phyloP scores from a whole-genome alignment of 2,329 filamentous ascomycete species.

The Fusarium virguliforme region DNA sequence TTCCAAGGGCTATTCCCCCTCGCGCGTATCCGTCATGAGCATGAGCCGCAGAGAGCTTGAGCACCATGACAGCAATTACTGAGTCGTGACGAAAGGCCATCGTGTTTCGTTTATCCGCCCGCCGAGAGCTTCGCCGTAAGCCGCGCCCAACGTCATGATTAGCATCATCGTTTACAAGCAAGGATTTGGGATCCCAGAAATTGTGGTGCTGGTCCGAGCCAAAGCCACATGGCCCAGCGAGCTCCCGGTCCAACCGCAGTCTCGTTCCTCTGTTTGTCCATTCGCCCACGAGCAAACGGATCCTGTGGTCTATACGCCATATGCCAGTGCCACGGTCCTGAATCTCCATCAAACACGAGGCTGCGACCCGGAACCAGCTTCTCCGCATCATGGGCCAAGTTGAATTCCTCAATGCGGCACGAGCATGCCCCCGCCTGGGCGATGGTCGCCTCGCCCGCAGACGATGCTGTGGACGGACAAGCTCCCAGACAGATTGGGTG shows the following conservation, averaged over 20 bases:
- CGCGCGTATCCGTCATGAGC: constrained; percentile 37
- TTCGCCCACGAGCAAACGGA: constrained; percentile 9
- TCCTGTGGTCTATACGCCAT: constrained; percentile 23
- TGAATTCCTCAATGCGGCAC: constrained; percentile 44
- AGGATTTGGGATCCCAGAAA: constrained; percentile 36
- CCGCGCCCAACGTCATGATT: constrained; percentile 27
- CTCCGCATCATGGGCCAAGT: constrained; percentile 49
- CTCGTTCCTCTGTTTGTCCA: constrained; percentile 24
- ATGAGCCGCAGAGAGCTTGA: constrained; percentile 31
- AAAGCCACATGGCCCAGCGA: constrained; percentile 43
- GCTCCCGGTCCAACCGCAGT: constrained; percentile 21
- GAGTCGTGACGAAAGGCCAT: constrained; percentile 32
- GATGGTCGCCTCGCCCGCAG: constrained; percentile 31
- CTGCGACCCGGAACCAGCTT: constrained; percentile 44
- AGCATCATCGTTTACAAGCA: constrained; percentile 32
- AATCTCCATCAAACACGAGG: constrained; percentile 44
- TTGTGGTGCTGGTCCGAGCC: constrained; percentile 26
- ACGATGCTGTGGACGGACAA: constrained; percentile 24
- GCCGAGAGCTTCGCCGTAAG: constrained; percentile 1
- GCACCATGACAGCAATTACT: constrained; percentile 25
- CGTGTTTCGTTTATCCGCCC: constrained; percentile 32
- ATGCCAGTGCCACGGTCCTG: constrained; percentile 34
- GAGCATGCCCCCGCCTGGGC: constrained; percentile 38
- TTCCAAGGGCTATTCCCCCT: constrained; percentile 30
- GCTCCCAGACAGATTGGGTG: constrained; percentile 31